Base-by-base conservation (phyloP, 75 land plant genomes). In the Chamaecyparis obtusa region DNA sequence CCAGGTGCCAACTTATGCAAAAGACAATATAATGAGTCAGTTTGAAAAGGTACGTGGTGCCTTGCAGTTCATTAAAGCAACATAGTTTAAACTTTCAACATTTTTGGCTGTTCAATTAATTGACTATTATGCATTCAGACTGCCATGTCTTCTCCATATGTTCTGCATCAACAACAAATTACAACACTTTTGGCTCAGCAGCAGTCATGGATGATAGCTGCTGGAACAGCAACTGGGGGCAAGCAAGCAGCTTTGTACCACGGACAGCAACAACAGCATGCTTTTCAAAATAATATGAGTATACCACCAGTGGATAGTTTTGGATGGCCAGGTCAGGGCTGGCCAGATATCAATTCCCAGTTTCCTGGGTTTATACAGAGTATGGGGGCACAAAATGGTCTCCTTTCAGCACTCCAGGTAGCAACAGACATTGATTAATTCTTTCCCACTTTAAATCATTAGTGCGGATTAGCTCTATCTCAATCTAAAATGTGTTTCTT, bases 121-220 rank as follows among this genome's bases (percentile, higher is more conserved):
- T 13, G 13, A 33, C 37, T 43, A 17, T 57, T 46, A 32, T 88
- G n/a, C 71, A 55, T 36, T 87, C 94, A 94, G 95, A 82, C 94
- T 76, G 91, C 90, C 83, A 93, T 94, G 91, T 92, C 91, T 43
- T 94, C 97, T 36, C 99, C 99, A 86, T 98, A 87, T 93, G 85
- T 92, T 27, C 24, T 89, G 35, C 99, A 96, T 86, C 99, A 98
- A 85, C 97, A 95, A 84, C 98, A 98, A 86, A 90, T 96, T 85
- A 93, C 95, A 14, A 90, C 93, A 56, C 83, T 96, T 67, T 89
- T 95, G 19, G 96, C 95, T 74, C 99, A 97, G 83, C 99, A 92
- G 88, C 93, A 96, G 87, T 89, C 96, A 24, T 90, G 94, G 89
- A 88, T 95, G n/a, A 91, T 93, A 90, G 96, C 95, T 87, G 93